Evolutionary conservation across 2,329 filamentous ascomycete species (phyloP).

Genomic region (Escovopsis weberi): DNA sequence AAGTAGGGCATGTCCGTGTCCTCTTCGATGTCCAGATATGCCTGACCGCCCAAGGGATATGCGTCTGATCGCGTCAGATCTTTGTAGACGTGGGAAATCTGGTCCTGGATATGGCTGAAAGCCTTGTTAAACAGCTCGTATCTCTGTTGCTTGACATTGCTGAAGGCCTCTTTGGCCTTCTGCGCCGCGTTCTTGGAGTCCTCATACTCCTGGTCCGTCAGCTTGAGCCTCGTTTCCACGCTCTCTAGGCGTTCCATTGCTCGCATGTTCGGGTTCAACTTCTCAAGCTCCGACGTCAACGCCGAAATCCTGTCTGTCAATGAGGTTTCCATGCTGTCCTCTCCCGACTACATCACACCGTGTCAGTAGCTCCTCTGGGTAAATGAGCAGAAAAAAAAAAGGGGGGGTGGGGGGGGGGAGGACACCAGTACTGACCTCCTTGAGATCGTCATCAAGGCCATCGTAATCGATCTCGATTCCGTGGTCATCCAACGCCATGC

Average conservation of each 20-base stretch:
- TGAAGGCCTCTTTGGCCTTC: conserved; percentile 68
- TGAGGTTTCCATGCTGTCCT: conserved; percentile 56
- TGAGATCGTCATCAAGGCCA: conserved; percentile 66
- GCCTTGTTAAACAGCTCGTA: conserved; percentile 91
- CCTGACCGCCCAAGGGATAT: conserved; percentile 84
- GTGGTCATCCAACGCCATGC: conserved; percentile 66
- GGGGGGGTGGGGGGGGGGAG: no score
- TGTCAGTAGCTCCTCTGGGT: neutral
- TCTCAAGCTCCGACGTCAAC: conserved; percentile 69
- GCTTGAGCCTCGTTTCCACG: conserved; percentile 67
- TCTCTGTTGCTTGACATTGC: conserved; percentile 64
- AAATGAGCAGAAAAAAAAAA: no score
- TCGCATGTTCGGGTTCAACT: conserved; percentile 93
- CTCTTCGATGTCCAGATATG: conserved; percentile 81
- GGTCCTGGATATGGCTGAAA: conserved; percentile 86
- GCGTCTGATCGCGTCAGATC: conserved; percentile 80
- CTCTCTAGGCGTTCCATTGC: conserved; percentile 82
- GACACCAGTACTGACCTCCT: conserved; percentile 41
- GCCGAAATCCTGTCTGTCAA: conserved; percentile 64
- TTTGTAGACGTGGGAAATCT: conserved; percentile 88
- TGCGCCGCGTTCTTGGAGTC: conserved; percentile 63
- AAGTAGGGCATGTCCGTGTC: conserved; percentile 95
- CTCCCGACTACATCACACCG: conserved; percentile 38
- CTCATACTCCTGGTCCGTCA: conserved; percentile 81
- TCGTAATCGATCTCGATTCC: conserved; percentile 85